These are phyloP conservation scores for Leucosporidium scottii DNA, from an alignment of 768 basidiomycete species.

Conservation along the genomic window DNA sequence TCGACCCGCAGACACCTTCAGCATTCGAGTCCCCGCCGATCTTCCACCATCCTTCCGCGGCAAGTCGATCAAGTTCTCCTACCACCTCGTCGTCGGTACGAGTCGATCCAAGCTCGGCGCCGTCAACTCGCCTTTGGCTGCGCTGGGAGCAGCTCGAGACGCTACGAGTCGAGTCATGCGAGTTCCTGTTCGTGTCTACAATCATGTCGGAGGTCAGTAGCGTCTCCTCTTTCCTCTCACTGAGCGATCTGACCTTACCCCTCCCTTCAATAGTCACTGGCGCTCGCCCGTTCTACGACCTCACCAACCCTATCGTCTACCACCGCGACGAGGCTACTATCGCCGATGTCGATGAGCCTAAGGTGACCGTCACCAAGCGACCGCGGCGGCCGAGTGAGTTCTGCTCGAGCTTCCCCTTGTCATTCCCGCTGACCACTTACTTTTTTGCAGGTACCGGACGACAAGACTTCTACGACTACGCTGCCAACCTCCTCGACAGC, in stretches of 20 bases:
- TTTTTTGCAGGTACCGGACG: conserved; percentile 13
- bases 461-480: conserved; percentile 40
- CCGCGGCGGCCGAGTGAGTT: conserved; percentile 7
- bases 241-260: not conserved
- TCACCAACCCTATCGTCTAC: conserved; percentile 66
- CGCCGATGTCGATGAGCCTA: conserved; percentile 26
- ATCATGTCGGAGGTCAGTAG: conserved; percentile 66
- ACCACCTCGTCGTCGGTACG: conserved; percentile 81
- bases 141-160: conserved; percentile 47
- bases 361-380: not conserved
- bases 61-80: conserved; percentile 72
- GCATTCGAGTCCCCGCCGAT: conserved; percentile 62
- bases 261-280: conserved; percentile 45
- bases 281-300: conserved; percentile 62
- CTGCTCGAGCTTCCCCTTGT: not conserved
- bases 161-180: conserved; percentile 68
- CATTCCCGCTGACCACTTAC: not conserved
- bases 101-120: conserved; percentile 42
- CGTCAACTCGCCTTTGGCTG: conserved; percentile 27
- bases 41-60: conserved; percentile 89
- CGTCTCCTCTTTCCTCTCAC: not conserved
- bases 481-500: conserved; percentile 38
- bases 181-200: conserved; percentile 85
- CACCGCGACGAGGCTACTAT: conserved; percentile 42
- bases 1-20: conserved; percentile 62